A percentile compares a stretch with the other conserved stretches of the same genome.
Evolutionary conservation across 2,329 filamentous ascomycete genomes (phyloP).

Genomic region (Aureobasidium lini): DNA sequence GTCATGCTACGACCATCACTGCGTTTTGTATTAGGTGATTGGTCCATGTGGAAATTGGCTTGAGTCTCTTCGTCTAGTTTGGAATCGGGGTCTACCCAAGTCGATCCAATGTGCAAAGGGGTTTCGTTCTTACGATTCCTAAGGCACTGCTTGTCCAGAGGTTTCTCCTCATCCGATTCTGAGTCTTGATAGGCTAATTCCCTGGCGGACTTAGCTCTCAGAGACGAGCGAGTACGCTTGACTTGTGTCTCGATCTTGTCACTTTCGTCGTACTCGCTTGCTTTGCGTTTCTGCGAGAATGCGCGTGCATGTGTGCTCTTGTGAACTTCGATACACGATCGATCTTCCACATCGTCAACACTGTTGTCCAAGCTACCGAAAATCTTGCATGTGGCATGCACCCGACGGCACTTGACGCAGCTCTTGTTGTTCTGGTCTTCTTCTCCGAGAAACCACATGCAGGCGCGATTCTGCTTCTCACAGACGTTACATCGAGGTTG

Average conservation of each 20-base stretch:
- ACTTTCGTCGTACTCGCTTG: not conserved
- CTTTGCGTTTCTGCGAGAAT: not conserved
- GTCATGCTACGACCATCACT: not conserved
- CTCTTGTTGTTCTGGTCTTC: not conserved
- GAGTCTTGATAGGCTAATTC: not conserved
- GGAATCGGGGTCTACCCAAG: not conserved
- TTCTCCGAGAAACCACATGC: slow-evolving; percentile 5
- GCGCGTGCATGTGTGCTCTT: not conserved
- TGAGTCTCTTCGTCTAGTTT: not conserved
- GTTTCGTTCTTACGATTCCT: not conserved
- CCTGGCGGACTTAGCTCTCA: too few relatives aligned
- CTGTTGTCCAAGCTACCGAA: not conserved
- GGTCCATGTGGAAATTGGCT: not conserved
- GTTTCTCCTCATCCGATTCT: not conserved
- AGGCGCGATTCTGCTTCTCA: not conserved
- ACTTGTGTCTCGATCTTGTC: not conserved
- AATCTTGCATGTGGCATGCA: not conserved
- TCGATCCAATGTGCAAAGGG: not conserved
- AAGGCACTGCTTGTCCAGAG: not conserved
- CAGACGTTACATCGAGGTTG: not conserved
- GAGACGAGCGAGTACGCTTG: not conserved
- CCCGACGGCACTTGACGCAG: slow-evolving; percentile 1
- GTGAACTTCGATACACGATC: not conserved
- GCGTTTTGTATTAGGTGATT: not conserved
- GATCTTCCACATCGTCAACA: not conserved